A percentile compares a stretch with the other conserved stretches of the same genome.
phyloP scores from a whole-genome alignment of 306 rosid species.

The Cucurbita moschata region DNA sequence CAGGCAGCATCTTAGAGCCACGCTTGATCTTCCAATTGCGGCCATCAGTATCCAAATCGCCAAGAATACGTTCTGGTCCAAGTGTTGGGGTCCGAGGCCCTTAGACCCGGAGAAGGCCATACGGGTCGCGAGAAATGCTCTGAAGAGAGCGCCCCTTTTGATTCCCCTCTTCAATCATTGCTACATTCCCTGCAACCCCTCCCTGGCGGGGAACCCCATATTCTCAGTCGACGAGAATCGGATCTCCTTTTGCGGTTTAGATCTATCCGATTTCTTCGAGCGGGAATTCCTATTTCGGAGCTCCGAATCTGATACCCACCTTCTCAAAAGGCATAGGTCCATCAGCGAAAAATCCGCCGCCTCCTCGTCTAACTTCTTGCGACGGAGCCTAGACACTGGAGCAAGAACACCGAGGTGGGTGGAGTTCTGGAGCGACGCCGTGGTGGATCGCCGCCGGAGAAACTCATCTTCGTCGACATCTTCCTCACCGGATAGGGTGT shows the following conservation, averaged over 20 bases:
- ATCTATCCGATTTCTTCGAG: conserved; percentile 86
- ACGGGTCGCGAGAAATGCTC: conserved; percentile 57
- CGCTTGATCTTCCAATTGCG: conserved; percentile 85
- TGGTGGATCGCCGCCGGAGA: conserved; percentile 58
- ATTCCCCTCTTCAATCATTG: conserved; percentile 90
- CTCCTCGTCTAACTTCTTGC: conserved; percentile 39
- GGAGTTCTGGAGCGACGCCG: conserved; percentile 94
- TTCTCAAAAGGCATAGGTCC: conserved; percentile 59
- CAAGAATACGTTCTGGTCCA: conserved; percentile 71
- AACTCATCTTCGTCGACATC: conserved; percentile 35
- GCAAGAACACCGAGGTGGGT: conserved; percentile 93
- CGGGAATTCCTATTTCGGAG: conserved; percentile 52
- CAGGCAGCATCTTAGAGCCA: conserved; percentile 68
- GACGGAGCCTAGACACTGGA: conserved; percentile 64
- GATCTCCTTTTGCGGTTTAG: conserved; percentile 81
- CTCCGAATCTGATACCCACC: conserved; percentile 35
- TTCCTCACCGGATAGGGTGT: conserved; percentile 62
- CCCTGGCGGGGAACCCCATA: conserved; percentile 78
- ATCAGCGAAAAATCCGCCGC: conserved; percentile 68
- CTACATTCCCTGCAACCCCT: conserved; percentile 92
- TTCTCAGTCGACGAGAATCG: conserved; percentile 86
- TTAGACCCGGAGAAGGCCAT: conserved; percentile 76
- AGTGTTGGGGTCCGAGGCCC: conserved; percentile 76
- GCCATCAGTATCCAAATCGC: conserved; percentile 95
- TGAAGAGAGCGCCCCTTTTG: conserved; percentile 86